Evolutionary conservation across 169 alveolate species (phyloP), one percentile per base, ranked within the genome.

Genomic region (Plasmodium fragile): DNA sequence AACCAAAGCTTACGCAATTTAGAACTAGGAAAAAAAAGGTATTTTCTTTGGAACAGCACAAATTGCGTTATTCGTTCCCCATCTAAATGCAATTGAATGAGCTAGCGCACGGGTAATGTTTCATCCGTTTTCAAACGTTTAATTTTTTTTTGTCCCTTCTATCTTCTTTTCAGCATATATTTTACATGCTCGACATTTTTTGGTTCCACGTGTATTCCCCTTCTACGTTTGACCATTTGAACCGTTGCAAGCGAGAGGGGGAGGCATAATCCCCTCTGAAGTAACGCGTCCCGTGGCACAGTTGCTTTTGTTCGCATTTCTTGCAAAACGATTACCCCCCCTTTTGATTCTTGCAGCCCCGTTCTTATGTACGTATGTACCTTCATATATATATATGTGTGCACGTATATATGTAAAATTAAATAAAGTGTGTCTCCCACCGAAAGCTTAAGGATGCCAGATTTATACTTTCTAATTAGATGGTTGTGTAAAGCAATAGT

Each of bases 401-500:
- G n/a, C 41, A 70, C 18, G 18, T 70, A 70, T 70, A 70, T 70
- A n/a, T 70, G 41, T 70, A 32, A 49, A 49, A 49, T 49, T 49
- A 49, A 49, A 13, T 49, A 49, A 49, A 6, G 34, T 32, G 49
- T 70, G 79, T 7, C 41, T 13, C 59, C 59, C 59, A 49, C 65
- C 39, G 7, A 32, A 87, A 77, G 53, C 39, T 53, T 45, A 87
- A 87, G 79, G 81, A 87, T 87, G 93, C 87, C 81, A 87, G 71
- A 87, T 87, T 10, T 87, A 59, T 87, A 87, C 75, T 53, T 87
- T 18, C 39, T 87, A 53, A 78, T 87, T 78, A 87, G 93, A 87
- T 87, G 93, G 93, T 59, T 87, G 78, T 78, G 85, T 32, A 87
- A 78, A 78, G 93, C 89, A 59, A 87, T 87, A 25, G 89, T 87